These are phyloP conservation scores for Globisporangium mamillatum DNA, from an alignment of 352 stramenopile genomes.

Conservation along the genomic window DNA sequence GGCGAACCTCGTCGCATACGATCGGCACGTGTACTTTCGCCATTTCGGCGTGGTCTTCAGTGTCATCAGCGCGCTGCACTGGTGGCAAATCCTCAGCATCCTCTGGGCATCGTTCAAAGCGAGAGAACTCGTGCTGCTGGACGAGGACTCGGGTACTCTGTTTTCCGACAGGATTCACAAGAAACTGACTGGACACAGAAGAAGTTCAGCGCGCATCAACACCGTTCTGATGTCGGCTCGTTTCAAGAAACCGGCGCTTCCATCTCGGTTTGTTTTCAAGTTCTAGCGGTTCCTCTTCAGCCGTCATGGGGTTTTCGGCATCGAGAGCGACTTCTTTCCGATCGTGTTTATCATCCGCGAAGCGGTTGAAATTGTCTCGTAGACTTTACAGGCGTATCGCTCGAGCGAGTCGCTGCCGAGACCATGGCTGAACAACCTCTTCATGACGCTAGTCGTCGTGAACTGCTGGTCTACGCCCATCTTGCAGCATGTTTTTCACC, in stretches of 20 bases:
- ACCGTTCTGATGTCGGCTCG: no score
- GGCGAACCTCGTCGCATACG: background rate
- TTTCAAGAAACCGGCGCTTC: background rate
- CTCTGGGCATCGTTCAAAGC: background rate
- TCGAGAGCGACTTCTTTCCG: background rate
- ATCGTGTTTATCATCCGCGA: slow-evolving; percentile 8
- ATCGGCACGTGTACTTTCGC: background rate
- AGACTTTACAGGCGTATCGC: slow-evolving; percentile 15
- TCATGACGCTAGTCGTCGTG: slow-evolving; percentile 16
- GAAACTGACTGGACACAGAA: no score
- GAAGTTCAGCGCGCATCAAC: no score
- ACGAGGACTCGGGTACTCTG: background rate
- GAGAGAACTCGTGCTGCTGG: background rate
- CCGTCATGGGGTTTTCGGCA: background rate
- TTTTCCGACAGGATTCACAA: no score
- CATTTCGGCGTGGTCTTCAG: background rate
- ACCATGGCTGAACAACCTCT: slow-evolving; percentile 13
- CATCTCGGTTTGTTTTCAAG: background rate
- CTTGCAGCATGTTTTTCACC: background rate
- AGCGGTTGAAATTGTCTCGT: slow-evolving; percentile 6
- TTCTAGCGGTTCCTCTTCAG: background rate
- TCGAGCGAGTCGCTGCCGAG: slow-evolving; percentile 14
- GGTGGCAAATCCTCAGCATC: slow-evolving; percentile 1
- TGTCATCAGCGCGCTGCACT: slow-evolving; percentile 4
- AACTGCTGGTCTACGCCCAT: slow-evolving; percentile 15